Evolutionary conservation across 2,329 filamentous ascomycete genomes (phyloP), one percentile per base, ranked within the genome.

Genomic region (Rhexocercosporidium sp.): DNA sequence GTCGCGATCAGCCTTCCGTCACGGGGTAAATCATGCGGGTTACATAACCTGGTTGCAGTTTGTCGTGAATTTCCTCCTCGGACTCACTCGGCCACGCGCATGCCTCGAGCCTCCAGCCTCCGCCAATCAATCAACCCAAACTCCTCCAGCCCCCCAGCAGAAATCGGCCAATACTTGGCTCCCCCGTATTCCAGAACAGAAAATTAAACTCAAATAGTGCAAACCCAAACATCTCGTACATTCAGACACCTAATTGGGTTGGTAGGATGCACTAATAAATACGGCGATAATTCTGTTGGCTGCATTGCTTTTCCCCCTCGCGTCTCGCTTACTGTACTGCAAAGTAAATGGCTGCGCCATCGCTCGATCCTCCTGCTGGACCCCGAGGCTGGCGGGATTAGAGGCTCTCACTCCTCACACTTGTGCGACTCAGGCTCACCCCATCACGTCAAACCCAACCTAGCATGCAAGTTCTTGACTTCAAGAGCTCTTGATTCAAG

Each of bases 291-390:
- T 29, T 7, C 20, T 6, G 46, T 49, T 49, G 46, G 46, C 16
- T 49, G 46, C 27, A 53, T 53, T 51, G 34, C 34, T 39, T 7
- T 20, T n/a, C n/a, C 41, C 41, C 41, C 41, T 44, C n/a, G 41
- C 25, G 6, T 18, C 51, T 56, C 51, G 31, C 51, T 56, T 34
- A 56, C n/a, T n/a, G n/a, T n/a, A n/a, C n/a, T n/a, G n/a, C n/a
- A n/a, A n/a, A n/a, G n/a, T n/a, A n/a, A n/a, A 22, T 9, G 14
- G 31, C 51, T 56, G 51, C 51, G 51, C 51, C 51, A 51, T 51
- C 47, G n/a, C 12, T 22, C 34, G 34, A 37, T 37, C 34, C n/a
- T 44, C 16, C 41, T 44, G 14, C 7, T 44, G 41, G 16, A 29
- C 29, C 29, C 29, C 51, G 18, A 56, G 51, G 29, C 51, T 37